Percentiles rank a stretch among this genome's conserved stretches.
phyloP scores from a whole-genome alignment of 2,329 filamentous ascomycete genomes.

The Corniculantispora saksenae region DNA sequence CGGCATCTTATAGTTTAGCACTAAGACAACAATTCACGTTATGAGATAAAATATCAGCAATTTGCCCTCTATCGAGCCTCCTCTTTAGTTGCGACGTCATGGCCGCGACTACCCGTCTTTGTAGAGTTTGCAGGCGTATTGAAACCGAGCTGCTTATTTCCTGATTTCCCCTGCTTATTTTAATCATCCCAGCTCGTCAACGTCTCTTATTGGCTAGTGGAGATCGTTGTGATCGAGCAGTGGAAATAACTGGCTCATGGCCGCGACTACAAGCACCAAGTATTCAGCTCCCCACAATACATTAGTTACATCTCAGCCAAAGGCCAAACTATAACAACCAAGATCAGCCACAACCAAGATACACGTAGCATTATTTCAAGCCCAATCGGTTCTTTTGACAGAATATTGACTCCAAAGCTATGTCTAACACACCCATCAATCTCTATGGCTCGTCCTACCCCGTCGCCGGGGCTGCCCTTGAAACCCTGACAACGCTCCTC shows the following conservation, averaged over 20 bases:
- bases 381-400: not conserved
- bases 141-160: no score
- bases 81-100: no score
- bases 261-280: not conserved
- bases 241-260: not conserved
- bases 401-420: not conserved
- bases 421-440: conserved; percentile 3
- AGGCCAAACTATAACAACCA: not conserved
- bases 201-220: not conserved
- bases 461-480: conserved; percentile 8
- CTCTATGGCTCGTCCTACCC: conserved; percentile 10
- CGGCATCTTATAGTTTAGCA: no score
- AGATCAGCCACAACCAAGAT: not conserved
- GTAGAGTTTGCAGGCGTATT: no score
- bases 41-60: no score
- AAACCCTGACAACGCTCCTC: not conserved
- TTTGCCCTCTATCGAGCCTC: no score
- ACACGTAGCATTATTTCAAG: not conserved
- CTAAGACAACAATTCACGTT: no score
- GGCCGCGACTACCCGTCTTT: no score
- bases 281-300: not conserved
- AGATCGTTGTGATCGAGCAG: no score
- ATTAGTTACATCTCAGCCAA: not conserved
- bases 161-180: no score
- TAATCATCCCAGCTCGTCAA: not conserved